Evolutionary conservation across 2,329 filamentous ascomycete species (phyloP), one percentile per base, ranked within the genome.

Genomic region (Curvularia verruculosa): DNA sequence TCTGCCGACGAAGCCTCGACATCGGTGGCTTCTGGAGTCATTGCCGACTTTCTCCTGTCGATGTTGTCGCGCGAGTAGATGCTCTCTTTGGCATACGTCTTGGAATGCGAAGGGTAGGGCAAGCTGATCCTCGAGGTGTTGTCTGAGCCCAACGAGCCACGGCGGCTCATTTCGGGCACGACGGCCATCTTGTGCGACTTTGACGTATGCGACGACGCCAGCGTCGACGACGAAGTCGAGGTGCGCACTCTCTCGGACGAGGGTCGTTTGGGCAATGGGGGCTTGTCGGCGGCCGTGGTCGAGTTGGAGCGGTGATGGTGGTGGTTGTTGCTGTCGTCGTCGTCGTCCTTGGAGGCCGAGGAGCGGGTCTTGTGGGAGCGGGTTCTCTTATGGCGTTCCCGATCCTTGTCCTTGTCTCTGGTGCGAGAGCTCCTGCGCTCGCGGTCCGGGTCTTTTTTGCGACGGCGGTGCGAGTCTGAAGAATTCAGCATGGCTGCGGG

Each of bases 81-180:
- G 43, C 87, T 86, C 79, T 97, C 94, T 76, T 92, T 95, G 81
- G 92, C 96, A 76, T 96, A 91, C 12, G 90, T 90, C 78, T 96
- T 97, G 78, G 90, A 95, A 77, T 96, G 92, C 10, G 84, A 83
- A 1, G 92, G 91, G 73, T 96, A 96, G 6, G 91, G 89, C 40
- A 90, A 67, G 61, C 74, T 75, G 36, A 75, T 68, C 49, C 75
- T 68, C 39, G 78, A 75, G 9, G 69, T 74, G 58, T 72, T 75
- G 19, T 67, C 65, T 29, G 75, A 76, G 61, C 67, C 67, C 49
- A 73, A 52, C 21, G 70, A 73, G 43, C 61, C 59, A 26, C 80
- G 72, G 3, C 80, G 75, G 21, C 79, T 77, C 77, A 82, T 79
- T 64, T 83, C 81, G 36, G 81, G 80, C 48, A 80, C 77, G 51